Base-by-base conservation (phyloP, 1,284 basidiomycete species). In the Boletus smithii region DNA sequence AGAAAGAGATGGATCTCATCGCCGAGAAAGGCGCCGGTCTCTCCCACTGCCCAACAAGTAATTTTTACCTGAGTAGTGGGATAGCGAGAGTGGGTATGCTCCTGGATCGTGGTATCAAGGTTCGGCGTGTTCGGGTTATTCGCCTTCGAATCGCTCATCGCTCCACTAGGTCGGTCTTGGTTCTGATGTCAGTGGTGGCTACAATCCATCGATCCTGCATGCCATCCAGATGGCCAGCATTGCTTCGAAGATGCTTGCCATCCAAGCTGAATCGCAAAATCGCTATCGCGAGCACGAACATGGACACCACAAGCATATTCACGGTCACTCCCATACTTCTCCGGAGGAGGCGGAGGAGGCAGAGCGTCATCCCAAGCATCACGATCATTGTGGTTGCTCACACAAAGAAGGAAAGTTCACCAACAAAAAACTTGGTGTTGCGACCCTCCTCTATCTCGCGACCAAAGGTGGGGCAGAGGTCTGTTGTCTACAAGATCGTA, bases 21-120 rank as follows among this genome's bases (percentile, higher is more conserved):
- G 79, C 79, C 55, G 56, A 73, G 58, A 72, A 76, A 41, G 72
- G 76, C 5, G 84, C 88, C 3, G 95, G 95, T 10, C 74, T 98
- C 36, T 88, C 88, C 55, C 95, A 98, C 68, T 98, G 95, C 64
- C 95, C 95, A 14, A 88, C 85, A 29, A 92, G 88, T 60, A 99
- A 98, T 65, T 87, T 95, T 63, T 90, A 97, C 69, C 63, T 98
- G 47, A 78, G 85, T 33, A 92, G 88, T 53, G 95, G 95, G 5
- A 76, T 88, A 22, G 88, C 91, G 2, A 79, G 79, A 18, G 80
- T 98, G 9, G 88, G 88, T 4, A 73, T 78, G 56, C 83, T 90
- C 68, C 74, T 97, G 18, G 91, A 95, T 65, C 71, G 70, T 45
- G 92, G 91, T 0, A 80, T 97, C 66, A 95, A 97, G 75, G 89